Conservation (phyloP, 805 yeast species). For the Hanseniaspora valbyensis region DNA sequence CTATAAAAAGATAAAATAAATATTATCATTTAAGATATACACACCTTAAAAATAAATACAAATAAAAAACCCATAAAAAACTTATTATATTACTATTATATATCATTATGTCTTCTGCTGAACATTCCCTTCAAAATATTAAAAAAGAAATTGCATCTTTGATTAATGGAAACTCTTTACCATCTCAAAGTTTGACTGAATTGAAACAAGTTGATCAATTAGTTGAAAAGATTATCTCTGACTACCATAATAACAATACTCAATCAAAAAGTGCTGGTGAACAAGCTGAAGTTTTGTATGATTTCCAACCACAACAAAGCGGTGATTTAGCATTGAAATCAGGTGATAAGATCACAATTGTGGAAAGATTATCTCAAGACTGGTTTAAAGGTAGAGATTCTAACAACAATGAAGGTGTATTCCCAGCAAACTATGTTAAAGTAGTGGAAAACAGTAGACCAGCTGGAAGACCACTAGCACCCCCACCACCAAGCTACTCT, state of each 20-base stretch:
- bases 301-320: conserved; percentile 59
- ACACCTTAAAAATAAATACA: too few relatives aligned
- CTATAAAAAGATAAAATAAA: too few relatives aligned
- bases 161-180: conserved; percentile 2
- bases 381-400: conserved; percentile 77
- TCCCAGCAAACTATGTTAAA: conserved; percentile 80
- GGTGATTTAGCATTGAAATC: conserved; percentile 56
- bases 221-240: conserved; percentile 15
- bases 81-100: too few relatives aligned
- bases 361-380: conserved; percentile 65
- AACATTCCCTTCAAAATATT: conserved; percentile 9
- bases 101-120: neutral
- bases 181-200: conserved; percentile 8
- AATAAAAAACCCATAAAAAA: too few relatives aligned
- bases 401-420: conserved; percentile 58
- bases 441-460: conserved; percentile 21
- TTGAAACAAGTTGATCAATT: conserved; percentile 16
- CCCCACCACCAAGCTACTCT: conserved; percentile 21
- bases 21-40: too few relatives aligned
- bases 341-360: conserved; percentile 61
- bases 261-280: conserved; percentile 22
- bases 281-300: conserved; percentile 60
- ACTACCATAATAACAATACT: conserved; percentile 16
- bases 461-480: conserved; percentile 17
- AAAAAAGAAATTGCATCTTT: conserved; percentile 7